These are phyloP conservation scores for Hypoxylon fuscum DNA, from an alignment of 495 filamentous ascomycete species.

Conservation along the genomic window DNA sequence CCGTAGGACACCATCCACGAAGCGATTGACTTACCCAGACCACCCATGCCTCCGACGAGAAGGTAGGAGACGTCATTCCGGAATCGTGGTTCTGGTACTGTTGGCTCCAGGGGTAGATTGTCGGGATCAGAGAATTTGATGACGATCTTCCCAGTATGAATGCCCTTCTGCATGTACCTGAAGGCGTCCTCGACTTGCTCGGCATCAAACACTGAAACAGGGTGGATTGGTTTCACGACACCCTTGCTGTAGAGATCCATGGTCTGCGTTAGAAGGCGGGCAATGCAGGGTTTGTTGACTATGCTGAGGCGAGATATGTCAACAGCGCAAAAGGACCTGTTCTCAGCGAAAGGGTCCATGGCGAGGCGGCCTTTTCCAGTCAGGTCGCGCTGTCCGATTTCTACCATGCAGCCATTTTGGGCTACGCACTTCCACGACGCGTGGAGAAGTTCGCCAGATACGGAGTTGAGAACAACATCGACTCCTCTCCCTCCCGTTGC, in stretches of 20 bases:
- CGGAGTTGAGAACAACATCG: too few relatives aligned
- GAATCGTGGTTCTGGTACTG: conserved; percentile 9
- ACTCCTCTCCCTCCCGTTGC: too few relatives aligned
- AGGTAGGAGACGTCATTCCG: conserved; percentile 48
- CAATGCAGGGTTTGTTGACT: too few relatives aligned
- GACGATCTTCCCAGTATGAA: conserved; percentile 49
- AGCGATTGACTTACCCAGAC: conserved; percentile 60
- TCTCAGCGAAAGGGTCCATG: not conserved
- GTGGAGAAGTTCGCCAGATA: conserved; percentile 53
- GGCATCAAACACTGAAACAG: conserved; percentile 29
- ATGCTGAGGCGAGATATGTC: not conserved
- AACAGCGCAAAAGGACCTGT: not conserved
- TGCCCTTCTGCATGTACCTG: conserved; percentile 56
- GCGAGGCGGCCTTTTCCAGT: conserved; percentile 24
- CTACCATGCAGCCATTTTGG: conserved; percentile 62
- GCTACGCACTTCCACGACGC: conserved; percentile 62
- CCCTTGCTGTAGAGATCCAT: not conserved
- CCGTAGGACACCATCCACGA: conserved; percentile 56
- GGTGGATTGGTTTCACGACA: not conserved
- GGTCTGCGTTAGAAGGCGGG: not conserved
- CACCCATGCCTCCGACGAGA: conserved; percentile 60
- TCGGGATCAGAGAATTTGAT: conserved; percentile 6
- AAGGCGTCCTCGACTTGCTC: conserved; percentile 54
- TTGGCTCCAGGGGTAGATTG: not conserved
- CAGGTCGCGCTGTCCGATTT: conserved; percentile 58